Conservation (phyloP, 179 eudicot species). For the Heliamphora pulchella region DNA sequence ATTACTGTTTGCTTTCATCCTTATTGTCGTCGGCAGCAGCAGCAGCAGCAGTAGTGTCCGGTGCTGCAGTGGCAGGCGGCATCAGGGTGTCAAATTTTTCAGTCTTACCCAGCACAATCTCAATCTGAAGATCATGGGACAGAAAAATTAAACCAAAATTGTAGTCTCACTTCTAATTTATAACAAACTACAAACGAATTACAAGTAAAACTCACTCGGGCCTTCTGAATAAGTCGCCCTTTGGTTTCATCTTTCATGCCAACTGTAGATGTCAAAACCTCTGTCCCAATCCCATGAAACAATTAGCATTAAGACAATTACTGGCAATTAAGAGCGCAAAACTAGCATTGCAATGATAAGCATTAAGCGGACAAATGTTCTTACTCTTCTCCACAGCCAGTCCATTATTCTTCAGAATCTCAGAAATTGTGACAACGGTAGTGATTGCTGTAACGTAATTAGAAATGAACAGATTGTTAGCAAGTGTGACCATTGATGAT, state of each 20-base stretch:
- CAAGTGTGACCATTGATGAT: neutral
- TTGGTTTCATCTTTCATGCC: constrained; percentile 58
- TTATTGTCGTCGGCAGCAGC: constrained; percentile 13
- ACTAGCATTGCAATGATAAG: neutral
- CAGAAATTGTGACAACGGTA: constrained; percentile 66
- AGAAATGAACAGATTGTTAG: neutral
- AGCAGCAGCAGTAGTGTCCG: constrained; percentile 10
- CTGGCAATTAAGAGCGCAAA: neutral
- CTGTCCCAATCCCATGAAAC: constrained; percentile 23
- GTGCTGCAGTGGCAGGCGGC: constrained; percentile 17
- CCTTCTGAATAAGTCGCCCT: constrained; percentile 76
- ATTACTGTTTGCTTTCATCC: constrained; percentile 14
- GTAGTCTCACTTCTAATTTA: neutral
- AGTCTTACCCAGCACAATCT: constrained; percentile 63
- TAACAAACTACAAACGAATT: neutral
- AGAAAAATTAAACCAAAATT: neutral
- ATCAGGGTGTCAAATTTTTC: constrained; percentile 64
- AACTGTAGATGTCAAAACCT: constrained; percentile 63
- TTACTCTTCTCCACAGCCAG: constrained; percentile 80
- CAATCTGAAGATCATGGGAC: constrained; percentile 36
- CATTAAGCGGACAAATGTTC: constrained; percentile 12
- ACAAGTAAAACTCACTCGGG: constrained; percentile 42
- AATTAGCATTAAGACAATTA: neutral
- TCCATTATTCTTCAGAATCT: constrained; percentile 80
- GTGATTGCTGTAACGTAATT: constrained; percentile 52